Evolutionary conservation across 2,329 filamentous ascomycete genomes (phyloP), one percentile per base, ranked within the genome.

Genomic region (Albifimbria verrucaria): DNA sequence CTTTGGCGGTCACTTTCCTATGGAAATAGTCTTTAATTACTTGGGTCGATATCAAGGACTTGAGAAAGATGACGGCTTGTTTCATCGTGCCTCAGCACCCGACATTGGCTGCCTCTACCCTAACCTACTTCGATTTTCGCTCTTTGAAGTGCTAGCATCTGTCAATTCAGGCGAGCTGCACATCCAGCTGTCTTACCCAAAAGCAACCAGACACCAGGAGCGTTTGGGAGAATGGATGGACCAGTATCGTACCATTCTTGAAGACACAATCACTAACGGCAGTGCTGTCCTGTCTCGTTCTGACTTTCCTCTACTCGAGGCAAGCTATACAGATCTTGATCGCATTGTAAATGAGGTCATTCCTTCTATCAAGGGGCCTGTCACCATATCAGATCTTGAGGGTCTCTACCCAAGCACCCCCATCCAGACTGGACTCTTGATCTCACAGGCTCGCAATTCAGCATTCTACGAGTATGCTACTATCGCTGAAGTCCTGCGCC

Each of bases 221-320:
- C 18, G 4, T 7, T 11, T 20, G 4, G 11, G 4, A 6, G 15
- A 44, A 21, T 44, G 42, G 42, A 23, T 44, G 6, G 4, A 15
- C 4, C 15, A 44, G 15, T 44, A 44, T 23, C 4, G 22, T 17
- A 3, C 22, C 4, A 11, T 23, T 44, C 22, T 52, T 9, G 17
- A 21, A 23, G 12, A 42, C 6, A 26, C 11, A 4, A 15, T 22
- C 22, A 28, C 5, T 17, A 2, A 6, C 41, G 20, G 3, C 7
- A 46, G 22, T 55, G 55, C 24, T 68, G 65, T 2, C 50, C 62
- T 15, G 58, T 57, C 47, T 60, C 56, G 22, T 64, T 66, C 50
- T 60, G 62, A 2, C 54, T 66, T 10, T 22, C 32, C 15, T 36
- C 42, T 42, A 18, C 5, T 22, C 28, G 20, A 20, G 22, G 5